phyloP scores from a whole-genome alignment of 2,329 filamentous ascomycete genomes.

The Arachnomyces sp. region DNA sequence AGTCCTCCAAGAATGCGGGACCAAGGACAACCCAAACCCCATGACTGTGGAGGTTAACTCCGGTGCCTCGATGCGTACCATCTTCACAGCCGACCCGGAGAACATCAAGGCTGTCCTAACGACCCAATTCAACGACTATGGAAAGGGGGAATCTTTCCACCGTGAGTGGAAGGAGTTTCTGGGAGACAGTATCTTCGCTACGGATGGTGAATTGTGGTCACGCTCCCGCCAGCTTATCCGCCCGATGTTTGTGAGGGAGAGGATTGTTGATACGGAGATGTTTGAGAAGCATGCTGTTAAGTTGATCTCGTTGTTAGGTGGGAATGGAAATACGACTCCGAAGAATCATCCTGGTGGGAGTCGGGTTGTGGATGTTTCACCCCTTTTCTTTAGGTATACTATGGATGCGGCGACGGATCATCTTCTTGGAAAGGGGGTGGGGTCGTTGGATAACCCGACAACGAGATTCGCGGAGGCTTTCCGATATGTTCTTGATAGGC shows the following conservation, averaged over 20 bases:
- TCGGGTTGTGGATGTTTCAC: conserved; percentile 58
- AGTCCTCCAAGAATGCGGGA: conserved; percentile 35
- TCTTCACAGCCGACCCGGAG: conserved; percentile 75
- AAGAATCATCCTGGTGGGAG: conserved; percentile 12
- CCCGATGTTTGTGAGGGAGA: conserved; percentile 79
- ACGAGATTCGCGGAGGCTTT: conserved; percentile 75
- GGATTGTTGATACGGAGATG: conserved; percentile 70
- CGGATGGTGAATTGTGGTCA: conserved; percentile 74
- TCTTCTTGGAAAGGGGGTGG: conserved; percentile 67
- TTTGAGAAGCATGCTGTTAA: conserved; percentile 74
- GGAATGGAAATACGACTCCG: conserved; percentile 26
- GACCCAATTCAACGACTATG: conserved; percentile 75
- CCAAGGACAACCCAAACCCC: conserved; percentile 22
- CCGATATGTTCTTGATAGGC: conserved; percentile 65
- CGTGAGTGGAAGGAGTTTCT: conserved; percentile 68
- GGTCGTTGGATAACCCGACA: conserved; percentile 50
- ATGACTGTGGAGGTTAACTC: conserved; percentile 47
- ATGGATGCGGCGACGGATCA: conserved; percentile 83
- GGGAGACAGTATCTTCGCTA: conserved; percentile 77
- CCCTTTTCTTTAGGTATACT: conserved; percentile 74
- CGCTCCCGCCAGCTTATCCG: conserved; percentile 73
- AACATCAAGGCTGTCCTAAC: conserved; percentile 90
- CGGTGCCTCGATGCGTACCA: conserved; percentile 39
- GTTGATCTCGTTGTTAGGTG: conserved; percentile 58
- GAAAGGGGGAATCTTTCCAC: conserved; percentile 68